Evolutionary conservation across 2,329 filamentous ascomycete genomes (phyloP).

Genomic region (Colletotrichum sp.): DNA sequence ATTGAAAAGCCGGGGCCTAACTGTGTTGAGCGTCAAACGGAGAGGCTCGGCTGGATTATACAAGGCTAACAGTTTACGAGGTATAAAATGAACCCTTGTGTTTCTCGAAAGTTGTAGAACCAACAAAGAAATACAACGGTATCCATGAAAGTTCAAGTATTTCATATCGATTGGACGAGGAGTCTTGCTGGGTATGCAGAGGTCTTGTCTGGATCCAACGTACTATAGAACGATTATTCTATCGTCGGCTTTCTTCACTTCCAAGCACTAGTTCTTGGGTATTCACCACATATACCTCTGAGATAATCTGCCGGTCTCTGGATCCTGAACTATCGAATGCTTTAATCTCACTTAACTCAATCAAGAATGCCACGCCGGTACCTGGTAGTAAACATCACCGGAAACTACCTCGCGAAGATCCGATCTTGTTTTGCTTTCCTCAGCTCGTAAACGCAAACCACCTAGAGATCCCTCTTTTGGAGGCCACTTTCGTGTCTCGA

Average conservation of each 20-base stretch:
- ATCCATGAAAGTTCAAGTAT: too few relatives aligned
- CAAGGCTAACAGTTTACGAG: too few relatives aligned
- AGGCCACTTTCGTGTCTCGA: neutral
- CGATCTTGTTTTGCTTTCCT: neutral
- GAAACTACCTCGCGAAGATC: neutral
- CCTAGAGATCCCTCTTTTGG: neutral
- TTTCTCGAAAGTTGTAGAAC: neutral
- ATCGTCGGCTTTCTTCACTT: neutral
- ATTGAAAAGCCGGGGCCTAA: neutral
- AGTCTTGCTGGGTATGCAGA: too few relatives aligned
- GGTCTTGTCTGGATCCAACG: neutral
- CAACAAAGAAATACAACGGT: too few relatives aligned
- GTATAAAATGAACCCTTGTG: too few relatives aligned
- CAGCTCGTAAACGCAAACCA: neutral
- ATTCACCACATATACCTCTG: neutral
- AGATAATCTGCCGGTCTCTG: neutral
- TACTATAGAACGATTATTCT: neutral
- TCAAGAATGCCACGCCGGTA: neutral
- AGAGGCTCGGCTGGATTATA: neutral
- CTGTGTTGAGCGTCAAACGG: neutral
- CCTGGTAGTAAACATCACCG: neutral
- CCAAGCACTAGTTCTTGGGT: neutral
- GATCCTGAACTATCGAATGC: neutral
- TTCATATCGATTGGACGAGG: too few relatives aligned
- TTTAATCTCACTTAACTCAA: neutral